Evolutionary conservation across 768 basidiomycete species (phyloP), one percentile per base, ranked within the genome.

Genomic region (Suillus bovinus): DNA sequence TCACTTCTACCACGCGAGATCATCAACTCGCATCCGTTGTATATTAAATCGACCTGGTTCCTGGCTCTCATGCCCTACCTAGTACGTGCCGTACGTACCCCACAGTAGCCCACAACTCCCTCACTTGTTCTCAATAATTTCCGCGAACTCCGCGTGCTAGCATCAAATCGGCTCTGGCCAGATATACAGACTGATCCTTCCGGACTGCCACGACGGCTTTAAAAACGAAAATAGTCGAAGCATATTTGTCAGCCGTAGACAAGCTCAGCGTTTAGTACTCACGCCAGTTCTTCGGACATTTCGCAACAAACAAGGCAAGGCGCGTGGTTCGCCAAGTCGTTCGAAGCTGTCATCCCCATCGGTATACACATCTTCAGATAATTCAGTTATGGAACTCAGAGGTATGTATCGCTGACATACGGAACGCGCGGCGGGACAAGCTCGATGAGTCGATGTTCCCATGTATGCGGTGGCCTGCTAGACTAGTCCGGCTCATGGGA

Each of bases 1-100:
- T 52, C 50, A 52, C 29, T 52, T 31, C 50, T 31, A 52, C 50
- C 50, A 52, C 50, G 50, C 31, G 50, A 52, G 49, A 50, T 8
- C 27, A 50, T 50, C 27, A 50, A 29, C 27, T 50, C 27, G 8
- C 27, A 17, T 20, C 31, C 14, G 27, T 11, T 50, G 20, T 49
- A 17, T 6, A 27, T 50, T 50, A 20, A 50, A 31, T 31, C 11
- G 11, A 52, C 20, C 20, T 33, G 11, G 31, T 52, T 52, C 46
- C 46, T 47, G 31, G 11, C 33, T 52, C 50, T 52, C 50, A 52
- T 52, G 50, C n/a, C n/a, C n/a, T n/a, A n/a, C n/a, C n/a, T n/a
- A n/a, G n/a, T n/a, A n/a, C 20, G 29, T 29, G 49, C 49, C 49
- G 17, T 29, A 29, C 29, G 27, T 11, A 11, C 50, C 27, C 50